A percentile compares a stretch with the other conserved stretches of the same genome.
phyloP scores from a whole-genome alignment of 176 grass and related monocot genomes.

The Microstegium vimineum region DNA sequence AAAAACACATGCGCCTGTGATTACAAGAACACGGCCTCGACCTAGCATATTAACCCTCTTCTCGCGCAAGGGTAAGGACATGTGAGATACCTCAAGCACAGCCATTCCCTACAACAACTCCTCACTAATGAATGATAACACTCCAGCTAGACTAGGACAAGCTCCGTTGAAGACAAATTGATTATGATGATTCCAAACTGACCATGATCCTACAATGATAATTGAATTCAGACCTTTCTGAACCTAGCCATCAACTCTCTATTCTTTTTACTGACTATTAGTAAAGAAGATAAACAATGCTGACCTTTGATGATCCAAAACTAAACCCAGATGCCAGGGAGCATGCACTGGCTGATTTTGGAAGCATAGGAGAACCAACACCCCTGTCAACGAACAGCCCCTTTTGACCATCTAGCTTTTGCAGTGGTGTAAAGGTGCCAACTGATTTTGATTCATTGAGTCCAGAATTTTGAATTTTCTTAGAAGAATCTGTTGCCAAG shows the following conservation, averaged over 20 bases:
- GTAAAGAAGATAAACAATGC: constrained; percentile 12
- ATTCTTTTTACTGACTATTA: neutral
- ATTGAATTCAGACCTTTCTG: neutral
- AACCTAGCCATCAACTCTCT: neutral
- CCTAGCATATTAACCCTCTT: neutral
- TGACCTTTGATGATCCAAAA: constrained; percentile 64
- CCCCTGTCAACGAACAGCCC: constrained; percentile 83
- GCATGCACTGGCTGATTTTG: constrained; percentile 76
- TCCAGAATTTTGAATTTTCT: constrained; percentile 40
- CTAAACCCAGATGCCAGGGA: constrained; percentile 63
- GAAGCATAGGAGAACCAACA: constrained; percentile 75
- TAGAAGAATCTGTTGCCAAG: constrained; percentile 37
- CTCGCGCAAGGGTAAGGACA: neutral
- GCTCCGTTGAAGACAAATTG: neutral
- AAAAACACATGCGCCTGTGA: neutral
- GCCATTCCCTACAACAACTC: neutral
- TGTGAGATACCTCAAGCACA: neutral
- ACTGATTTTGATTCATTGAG: constrained; percentile 90
- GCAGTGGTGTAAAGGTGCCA: constrained; percentile 62
- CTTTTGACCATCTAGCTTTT: constrained; percentile 80
- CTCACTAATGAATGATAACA: neutral
- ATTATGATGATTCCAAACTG: neutral
- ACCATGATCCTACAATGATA: neutral
- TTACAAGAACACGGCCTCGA: neutral
- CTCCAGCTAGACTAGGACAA: neutral